Evolutionary conservation across 176 grass and related monocot genomes (phyloP), one percentile per base, ranked within the genome.

Genomic region (Phoenix dactylifera): DNA sequence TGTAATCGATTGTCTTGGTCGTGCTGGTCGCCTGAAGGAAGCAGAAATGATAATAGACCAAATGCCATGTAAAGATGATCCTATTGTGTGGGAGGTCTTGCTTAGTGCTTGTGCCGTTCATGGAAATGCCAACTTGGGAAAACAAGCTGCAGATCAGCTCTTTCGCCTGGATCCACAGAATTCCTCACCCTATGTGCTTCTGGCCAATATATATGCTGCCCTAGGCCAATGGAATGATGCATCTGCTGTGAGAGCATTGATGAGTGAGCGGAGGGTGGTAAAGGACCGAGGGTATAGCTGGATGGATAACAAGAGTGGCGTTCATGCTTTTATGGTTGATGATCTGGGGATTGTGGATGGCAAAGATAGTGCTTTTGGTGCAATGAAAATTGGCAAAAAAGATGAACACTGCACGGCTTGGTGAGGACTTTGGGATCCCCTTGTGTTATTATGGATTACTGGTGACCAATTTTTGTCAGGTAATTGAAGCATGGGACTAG

Each of bases 151-250:
- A 1, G 78, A 86, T 26, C 79, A 89, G 49, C 75, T 86, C 18
- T 81, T 95, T 55, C 62, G 53, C 55, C 72, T 89, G 70, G 90
- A 89, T 26, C 86, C 86, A 14, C 75, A 73, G 48, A 95, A 89
- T 26, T 76, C 90, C 55, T 86, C 82, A 64, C 77, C 90, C 0
- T 95, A 89, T 68, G 79, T 89, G 22, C 86, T 95, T 76, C 77
- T 95, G 75, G 85, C 90, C 57, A 95, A 95, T 68, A 95, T 95
- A 78, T 95, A 95, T 79, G 80, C 86, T 26, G 66, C 78, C 35
- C 65, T 86, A 71, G 90, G 86, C 35, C 72, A 66, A 57, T 84
- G 84, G 67, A 51, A 71, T 48, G 90, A 95, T 72, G 86, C 86
- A 72, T 80, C 68, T 25, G 73, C 59, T 44, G 60, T 95, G 52